phyloP scores from a whole-genome alignment of 805 yeast genomes.

The Wickerhamomyces mucosus region DNA sequence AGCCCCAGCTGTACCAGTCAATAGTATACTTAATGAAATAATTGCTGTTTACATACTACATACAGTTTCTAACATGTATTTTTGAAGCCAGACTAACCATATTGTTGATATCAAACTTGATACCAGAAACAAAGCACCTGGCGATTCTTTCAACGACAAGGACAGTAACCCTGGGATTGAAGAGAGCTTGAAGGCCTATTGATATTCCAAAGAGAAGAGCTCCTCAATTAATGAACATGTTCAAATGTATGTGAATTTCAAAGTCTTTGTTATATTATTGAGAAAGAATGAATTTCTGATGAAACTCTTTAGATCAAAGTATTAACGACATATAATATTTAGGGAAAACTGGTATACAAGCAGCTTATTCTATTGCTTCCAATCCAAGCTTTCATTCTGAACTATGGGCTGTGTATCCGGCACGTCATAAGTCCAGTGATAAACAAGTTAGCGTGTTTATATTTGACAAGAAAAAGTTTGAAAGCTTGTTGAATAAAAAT shows the following conservation, averaged over 20 bases:
- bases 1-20: too few relatives aligned
- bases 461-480: constrained; percentile 73
- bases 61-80: too few relatives aligned
- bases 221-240: neutral
- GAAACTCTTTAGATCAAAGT: neutral
- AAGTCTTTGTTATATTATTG: neutral
- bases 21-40: too few relatives aligned
- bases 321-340: neutral
- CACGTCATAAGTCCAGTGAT: constrained; percentile 57
- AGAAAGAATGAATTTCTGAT: neutral
- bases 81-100: too few relatives aligned
- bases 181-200: neutral
- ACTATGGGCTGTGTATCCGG: constrained; percentile 81
- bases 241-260: too few relatives aligned
- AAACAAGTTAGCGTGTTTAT: constrained; percentile 74
- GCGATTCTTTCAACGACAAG: too few relatives aligned
- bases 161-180: too few relatives aligned
- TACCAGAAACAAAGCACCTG: too few relatives aligned
- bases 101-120: too few relatives aligned
- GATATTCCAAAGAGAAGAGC: neutral
- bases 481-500: constrained; percentile 39
- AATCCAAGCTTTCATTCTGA: constrained; percentile 66
- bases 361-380: constrained; percentile 57
- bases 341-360: constrained; percentile 47
- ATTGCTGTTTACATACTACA: too few relatives aligned